Conservation (phyloP, 2,329 filamentous ascomycete genomes). For the Ophiocordyceps robertsii region DNA sequence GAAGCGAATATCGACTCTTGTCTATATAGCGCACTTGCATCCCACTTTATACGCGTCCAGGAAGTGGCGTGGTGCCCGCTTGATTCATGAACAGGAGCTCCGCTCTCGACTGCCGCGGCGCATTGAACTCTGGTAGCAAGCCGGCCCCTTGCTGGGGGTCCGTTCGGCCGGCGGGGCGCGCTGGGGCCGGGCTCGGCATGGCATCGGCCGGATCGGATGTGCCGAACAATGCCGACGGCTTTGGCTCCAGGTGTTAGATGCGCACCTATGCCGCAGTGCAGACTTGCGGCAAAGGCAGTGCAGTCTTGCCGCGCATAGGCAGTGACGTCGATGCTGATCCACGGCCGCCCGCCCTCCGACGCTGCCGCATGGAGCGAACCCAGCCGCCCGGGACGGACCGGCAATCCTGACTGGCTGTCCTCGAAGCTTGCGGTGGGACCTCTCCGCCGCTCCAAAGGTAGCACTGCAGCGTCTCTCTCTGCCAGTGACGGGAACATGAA, state of each 20-base stretch:
- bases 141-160: background rate
- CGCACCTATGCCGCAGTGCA: no score
- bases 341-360: no score
- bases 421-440: no score
- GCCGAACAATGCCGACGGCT: background rate
- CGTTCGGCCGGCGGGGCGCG: no score
- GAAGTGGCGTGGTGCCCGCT: background rate
- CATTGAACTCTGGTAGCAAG: background rate
- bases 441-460: no score
- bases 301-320: no score
- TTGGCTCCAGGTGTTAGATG: background rate
- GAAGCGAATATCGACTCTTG: background rate
- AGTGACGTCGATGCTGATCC: no score
- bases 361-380: no score
- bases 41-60: background rate
- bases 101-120: background rate
- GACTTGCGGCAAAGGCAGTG: no score
- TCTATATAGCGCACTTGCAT: background rate
- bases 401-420: no score
- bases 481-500: background rate
- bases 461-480: no score
- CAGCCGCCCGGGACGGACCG: no score
- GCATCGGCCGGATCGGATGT: background rate
- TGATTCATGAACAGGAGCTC: background rate
- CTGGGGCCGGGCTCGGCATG: background rate